Evolutionary conservation across 352 stramenopile species (phyloP), one percentile per base, ranked within the genome.

Genomic region (Saprolegnia parasitica): DNA sequence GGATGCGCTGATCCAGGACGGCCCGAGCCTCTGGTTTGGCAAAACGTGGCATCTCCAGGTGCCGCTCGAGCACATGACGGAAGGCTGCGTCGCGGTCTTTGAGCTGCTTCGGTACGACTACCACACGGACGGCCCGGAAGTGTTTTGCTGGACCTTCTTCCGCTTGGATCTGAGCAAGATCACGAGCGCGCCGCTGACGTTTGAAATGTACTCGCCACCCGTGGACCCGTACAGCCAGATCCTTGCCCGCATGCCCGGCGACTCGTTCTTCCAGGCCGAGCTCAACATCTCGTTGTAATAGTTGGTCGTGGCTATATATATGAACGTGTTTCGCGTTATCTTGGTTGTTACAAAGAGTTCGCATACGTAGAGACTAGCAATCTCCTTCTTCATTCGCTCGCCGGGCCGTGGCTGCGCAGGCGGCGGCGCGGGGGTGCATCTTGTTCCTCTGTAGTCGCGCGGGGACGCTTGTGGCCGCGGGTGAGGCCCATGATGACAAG

Each of bases 131-230:
- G 84, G 93, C 75, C 80, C 90, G 61, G 87, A 95, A 77, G 86
- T 95, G 32, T 85, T 86, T 65, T 94, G 85, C 73, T 95, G 87
- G 87, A 95, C 87, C 29, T 95, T 95, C 74, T 93, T 95, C 81
- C 86, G 88, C 21, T 66, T 95, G 23, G 87, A 95, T 67, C 78
- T 95, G 68, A 91, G 84, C 78, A 91, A 90, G 76, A 94, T 93
- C 78, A 92, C 87, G 60, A 93, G 82, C 67, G 81, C 83, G 35
- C 80, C 87, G 2, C 82, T 90, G 46, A 95, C 86, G 52, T 93
- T 95, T 39, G 87, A 95, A 73, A 95, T 95, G 87, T 95, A 94
- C 71, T 84, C 85, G 54, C 77, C 87, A 32, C 87, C 87, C 0
- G 87, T 92, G 68, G 82, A 93, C 66, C 87, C 87, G 18, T 80